Percentiles rank a stretch among this genome's conserved stretches.
phyloP scores from a whole-genome alignment of 257 asterid genomes.

The Capsicum rhomboideum region DNA sequence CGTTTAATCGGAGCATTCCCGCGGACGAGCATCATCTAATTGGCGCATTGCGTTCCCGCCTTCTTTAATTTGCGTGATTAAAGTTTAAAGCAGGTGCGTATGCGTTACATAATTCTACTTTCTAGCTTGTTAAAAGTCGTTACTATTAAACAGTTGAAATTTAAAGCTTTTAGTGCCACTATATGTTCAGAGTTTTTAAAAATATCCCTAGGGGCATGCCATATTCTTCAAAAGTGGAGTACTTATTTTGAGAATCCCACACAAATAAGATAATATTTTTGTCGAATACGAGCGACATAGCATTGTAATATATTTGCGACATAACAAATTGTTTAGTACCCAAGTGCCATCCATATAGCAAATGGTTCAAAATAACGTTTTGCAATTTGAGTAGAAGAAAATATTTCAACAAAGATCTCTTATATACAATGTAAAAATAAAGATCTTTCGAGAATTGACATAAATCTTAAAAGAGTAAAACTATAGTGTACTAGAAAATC shows the following conservation, averaged over 20 bases:
- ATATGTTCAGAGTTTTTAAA: background rate
- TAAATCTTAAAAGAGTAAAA: background rate
- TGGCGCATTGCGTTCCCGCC: background rate
- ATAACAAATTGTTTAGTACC: background rate
- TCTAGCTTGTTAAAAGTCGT: background rate
- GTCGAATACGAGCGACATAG: too few species aligned
- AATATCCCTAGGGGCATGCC: background rate
- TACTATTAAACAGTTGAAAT: background rate
- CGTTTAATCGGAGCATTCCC: background rate
- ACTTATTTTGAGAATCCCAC: too few species aligned
- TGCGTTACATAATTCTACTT: background rate
- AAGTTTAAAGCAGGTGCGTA: background rate
- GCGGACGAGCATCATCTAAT: background rate
- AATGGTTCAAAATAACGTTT: too few species aligned
- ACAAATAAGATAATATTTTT: too few species aligned
- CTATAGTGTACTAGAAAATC: background rate
- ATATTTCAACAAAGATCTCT: background rate
- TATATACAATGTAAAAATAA: background rate
- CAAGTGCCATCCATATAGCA: background rate
- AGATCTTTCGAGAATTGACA: background rate
- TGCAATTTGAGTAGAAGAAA: background rate
- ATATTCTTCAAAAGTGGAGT: too few species aligned
- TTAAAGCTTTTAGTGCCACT: background rate
- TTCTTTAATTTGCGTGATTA: background rate
- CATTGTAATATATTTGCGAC: background rate